Base-by-base conservation (phyloP, 1,139 yeast species). In the Protomyces arabidopsidicola region DNA sequence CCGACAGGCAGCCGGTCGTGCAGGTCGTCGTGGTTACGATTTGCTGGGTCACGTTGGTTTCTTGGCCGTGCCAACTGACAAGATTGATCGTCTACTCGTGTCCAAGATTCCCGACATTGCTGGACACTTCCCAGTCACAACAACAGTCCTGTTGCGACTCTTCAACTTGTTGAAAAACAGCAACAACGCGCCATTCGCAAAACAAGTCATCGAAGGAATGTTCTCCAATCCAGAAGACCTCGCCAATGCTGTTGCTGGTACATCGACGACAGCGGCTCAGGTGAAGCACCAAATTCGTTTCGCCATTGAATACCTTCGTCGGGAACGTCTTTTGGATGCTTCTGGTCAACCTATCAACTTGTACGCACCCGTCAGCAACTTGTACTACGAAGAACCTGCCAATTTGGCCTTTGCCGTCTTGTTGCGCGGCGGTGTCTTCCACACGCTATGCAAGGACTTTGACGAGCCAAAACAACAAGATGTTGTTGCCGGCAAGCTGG, bases 1-100 rank as follows among this genome's bases (percentile, higher is more conserved):
- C 61, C 60, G 63, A 3, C 65, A 63, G 45, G 65, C 65, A 35
- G 63, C 65, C 27, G 65, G 65, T 34, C 65, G 65, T 45, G 65
- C 65, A 12, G 65, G 65, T 39, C 64, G 65, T 35, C 64, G 65
- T 56, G 65, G 65, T 22, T 63, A 57, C 22, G 65, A 63, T 59
- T 45, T 63, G 14, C 39, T 63, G 8, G 65, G 65, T 51, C 65
- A 58, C 42, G 65, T 63, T 5, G 65, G 65, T 5, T 63, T 63
- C 64, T 45, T 63, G n/a, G 64, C 64, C 35, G 65, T 63, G 20
- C 64, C 65, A 14, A 53, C 50, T 45, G 64, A 59, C 39, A 63
- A 63, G 51, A 55, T 63, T 52, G 59, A 63, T 42, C 63, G 65
- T 48, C 56, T 63, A 22, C 63, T 63, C 31, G 61, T 60, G 4